Evolutionary conservation across 1,139 yeast species (phyloP).

Genomic region (Saccharomyces hybrid): DNA sequence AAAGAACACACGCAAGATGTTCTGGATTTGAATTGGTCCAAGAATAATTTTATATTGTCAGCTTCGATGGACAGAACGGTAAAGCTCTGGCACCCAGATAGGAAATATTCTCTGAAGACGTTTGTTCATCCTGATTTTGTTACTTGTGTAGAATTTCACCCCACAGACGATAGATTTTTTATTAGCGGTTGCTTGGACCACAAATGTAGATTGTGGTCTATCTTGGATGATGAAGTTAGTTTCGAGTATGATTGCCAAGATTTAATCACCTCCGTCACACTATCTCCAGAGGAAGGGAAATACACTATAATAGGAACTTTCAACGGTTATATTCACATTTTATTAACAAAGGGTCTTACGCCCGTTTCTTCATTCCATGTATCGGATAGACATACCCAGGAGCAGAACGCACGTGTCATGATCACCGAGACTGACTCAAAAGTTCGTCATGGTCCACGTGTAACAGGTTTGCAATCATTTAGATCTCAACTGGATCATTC

Average conservation of each 20-base stretch:
- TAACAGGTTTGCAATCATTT: conserved; percentile 44
- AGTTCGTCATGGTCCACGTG: conserved; percentile 37
- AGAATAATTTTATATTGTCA: conserved; percentile 69
- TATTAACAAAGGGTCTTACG: conserved; percentile 61
- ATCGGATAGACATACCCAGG: conserved; percentile 30
- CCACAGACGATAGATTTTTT: conserved; percentile 81
- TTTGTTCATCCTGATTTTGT: conserved; percentile 77
- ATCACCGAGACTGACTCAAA: conserved; percentile 11
- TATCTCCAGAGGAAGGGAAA: conserved; percentile 40
- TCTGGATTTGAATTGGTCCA: conserved; percentile 78
- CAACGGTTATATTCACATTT: conserved; percentile 57
- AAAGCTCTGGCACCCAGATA: conserved; percentile 75
- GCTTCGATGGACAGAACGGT: conserved; percentile 86
- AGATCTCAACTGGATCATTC: conserved; percentile 23
- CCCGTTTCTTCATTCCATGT: conserved; percentile 50
- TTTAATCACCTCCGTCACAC: conserved; percentile 17
- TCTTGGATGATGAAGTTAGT: conserved; percentile 59
- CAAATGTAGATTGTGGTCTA: conserved; percentile 73
- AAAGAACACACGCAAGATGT: conserved; percentile 66
- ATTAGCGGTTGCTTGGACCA: conserved; percentile 78
- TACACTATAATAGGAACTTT: conserved; percentile 72
- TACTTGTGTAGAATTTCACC: conserved; percentile 75
- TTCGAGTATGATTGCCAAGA: conserved; percentile 20
- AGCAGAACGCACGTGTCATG: conserved; percentile 4
- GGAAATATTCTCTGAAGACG: conserved; percentile 53